These are phyloP conservation scores for Fusarium sp. DNA, from an alignment of 2,329 filamentous ascomycete species.

Conservation along the genomic window DNA sequence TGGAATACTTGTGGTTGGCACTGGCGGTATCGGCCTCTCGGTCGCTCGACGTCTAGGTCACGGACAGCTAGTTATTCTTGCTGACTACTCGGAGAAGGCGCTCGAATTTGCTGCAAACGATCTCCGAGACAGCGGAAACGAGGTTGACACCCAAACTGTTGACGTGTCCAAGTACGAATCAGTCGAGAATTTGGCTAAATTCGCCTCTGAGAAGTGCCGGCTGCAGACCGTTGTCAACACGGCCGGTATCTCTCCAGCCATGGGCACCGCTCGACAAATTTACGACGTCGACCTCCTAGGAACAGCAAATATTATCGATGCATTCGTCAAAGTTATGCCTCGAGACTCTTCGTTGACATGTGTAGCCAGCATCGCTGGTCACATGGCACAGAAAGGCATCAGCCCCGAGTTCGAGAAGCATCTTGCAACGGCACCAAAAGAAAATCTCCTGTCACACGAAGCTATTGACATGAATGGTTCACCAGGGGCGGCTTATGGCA, in stretches of 20 bases:
- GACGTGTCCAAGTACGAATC: slow-evolving; percentile 10
- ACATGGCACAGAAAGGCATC: neutral
- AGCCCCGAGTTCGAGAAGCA: slow-evolving; percentile 7
- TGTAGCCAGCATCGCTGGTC: slow-evolving; percentile 4
- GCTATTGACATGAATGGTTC: neutral
- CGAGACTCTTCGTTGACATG: neutral
- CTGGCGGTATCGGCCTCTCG: slow-evolving; percentile 12
- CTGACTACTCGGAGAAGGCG: neutral
- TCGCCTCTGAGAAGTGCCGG: neutral
- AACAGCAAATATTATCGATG: slow-evolving; percentile 18
- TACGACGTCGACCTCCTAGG: slow-evolving; percentile 14
- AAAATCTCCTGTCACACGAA: neutral
- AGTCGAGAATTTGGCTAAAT: neutral
- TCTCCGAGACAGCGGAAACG: neutral
- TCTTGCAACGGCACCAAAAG: slow-evolving; percentile 1
- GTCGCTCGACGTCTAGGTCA: slow-evolving; percentile 11
- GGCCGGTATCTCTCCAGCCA: neutral
- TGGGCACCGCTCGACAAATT: slow-evolving; percentile 5
- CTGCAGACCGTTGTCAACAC: slow-evolving; percentile 14
- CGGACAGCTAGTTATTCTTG: slow-evolving; percentile 8
- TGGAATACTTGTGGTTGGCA: slow-evolving; percentile 6
- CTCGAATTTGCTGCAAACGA: neutral
- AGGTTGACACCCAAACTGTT: slow-evolving; percentile 4
- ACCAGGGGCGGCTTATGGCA: neutral
- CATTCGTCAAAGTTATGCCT: slow-evolving; percentile 7